A percentile compares a stretch with the other conserved stretches of the same genome.
phyloP scores from a whole-genome alignment of 2,329 filamentous ascomycete species.

The Alternaria ventricosa region DNA sequence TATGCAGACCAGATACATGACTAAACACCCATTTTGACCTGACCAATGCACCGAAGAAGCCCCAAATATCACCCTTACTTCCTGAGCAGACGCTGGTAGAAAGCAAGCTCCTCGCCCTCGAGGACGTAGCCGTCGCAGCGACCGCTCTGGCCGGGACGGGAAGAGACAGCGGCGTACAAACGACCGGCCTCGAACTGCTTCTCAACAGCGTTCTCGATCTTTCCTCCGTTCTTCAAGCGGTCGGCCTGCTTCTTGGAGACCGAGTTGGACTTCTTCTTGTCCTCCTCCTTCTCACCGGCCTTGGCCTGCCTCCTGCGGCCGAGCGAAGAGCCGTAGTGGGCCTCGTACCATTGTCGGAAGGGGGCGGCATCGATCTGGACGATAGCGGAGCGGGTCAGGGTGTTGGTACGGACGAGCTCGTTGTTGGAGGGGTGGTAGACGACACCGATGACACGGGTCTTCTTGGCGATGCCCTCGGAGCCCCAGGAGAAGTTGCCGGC shows the following conservation, averaged over 20 bases:
- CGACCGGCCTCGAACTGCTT: conserved; percentile 99
- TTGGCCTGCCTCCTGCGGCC: conserved; percentile 93
- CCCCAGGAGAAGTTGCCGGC: conserved; percentile 99
- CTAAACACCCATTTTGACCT: conserved; percentile 52
- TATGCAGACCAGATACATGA: conserved; percentile 52
- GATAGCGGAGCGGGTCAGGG: conserved; percentile 97
- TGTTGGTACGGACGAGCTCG: conserved; percentile 99
- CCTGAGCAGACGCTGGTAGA: conserved; percentile 99
- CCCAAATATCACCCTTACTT: conserved; percentile 70
- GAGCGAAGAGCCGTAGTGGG: conserved; percentile 92
- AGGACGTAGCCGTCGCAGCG: conserved; percentile 97
- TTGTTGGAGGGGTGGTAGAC: conserved; percentile 99
- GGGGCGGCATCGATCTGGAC: conserved; percentile 98
- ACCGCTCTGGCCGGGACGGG: conserved; percentile 94
- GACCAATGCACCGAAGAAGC: conserved; percentile 50
- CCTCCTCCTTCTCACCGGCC: conserved; percentile 69
- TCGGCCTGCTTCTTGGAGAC: conserved; percentile 96
- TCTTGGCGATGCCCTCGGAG: conserved; percentile 96
- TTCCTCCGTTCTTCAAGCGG: conserved; percentile 81
- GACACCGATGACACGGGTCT: conserved; percentile 98
- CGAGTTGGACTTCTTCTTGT: conserved; percentile 97
- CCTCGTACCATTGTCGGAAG: conserved; percentile 99
- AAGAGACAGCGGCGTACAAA: conserved; percentile 90
- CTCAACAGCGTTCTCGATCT: conserved; percentile 92
- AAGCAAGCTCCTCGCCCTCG: conserved; percentile 98